Base-by-base conservation (phyloP, 352 stramenopile species). In the Aphanomyces astaci region DNA sequence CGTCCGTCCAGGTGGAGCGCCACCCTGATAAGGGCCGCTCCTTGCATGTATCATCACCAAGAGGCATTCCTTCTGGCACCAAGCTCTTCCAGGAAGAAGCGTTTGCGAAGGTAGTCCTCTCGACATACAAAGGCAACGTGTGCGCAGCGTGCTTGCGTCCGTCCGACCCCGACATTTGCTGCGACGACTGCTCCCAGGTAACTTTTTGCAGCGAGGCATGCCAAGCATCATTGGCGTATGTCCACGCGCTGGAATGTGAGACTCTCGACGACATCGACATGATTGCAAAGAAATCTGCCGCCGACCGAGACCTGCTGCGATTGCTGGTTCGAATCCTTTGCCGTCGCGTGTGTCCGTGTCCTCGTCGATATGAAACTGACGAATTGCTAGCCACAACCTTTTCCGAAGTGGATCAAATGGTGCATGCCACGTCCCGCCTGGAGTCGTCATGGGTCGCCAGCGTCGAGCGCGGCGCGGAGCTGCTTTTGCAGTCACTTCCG, bases 181-280 rank as follows among this genome's bases (percentile, higher is more conserved):
- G 77, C 55, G 77, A 83, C 60, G 77, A 83, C 66, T 83, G 77
- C 63, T 74, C 60, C 46, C 65, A 73, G 32, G 75, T 81, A 0
- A 79, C 79, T 60, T 83, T 81, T 71, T 83, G 77, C 72, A 80
- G 77, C 48, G 75, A 82, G 11, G 52, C 63, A 27, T 84, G 77
- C 45, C 74, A 64, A 25, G 72, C 77, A 19, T 43, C 31, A 46
- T 56, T 84, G 45, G 66, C 78, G 15, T 40, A 69, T 1, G 68
- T 84, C 27, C 77, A 82, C 45, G 74, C 78, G 46, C 72, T 75
- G 27, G 77, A 84, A 54, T 84, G 77, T 54, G 60, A 71, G 28
- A 76, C 73, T 15, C 66, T 84, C 40, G 78, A 84, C 48, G 74
- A 84, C 19, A 75, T 80, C 59, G 76, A 82, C 28, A 53, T 81